These are phyloP conservation scores for Selaginella tamariscina DNA, from an alignment of 75 land plant species.

Conservation along the genomic window DNA sequence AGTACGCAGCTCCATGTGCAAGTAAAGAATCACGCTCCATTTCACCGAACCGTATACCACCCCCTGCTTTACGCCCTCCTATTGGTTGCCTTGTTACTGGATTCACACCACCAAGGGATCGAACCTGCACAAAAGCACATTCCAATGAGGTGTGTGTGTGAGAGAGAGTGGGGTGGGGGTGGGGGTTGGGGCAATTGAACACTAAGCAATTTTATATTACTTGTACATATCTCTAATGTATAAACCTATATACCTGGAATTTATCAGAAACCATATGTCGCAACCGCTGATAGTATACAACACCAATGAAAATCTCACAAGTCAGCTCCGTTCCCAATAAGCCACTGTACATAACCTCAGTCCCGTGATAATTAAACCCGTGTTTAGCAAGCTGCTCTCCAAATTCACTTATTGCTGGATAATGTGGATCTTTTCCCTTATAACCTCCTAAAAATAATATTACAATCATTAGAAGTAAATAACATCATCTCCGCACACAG, in stretches of 20 bases:
- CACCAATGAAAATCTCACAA: slow-evolving; percentile 89
- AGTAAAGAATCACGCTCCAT: slow-evolving; percentile 96
- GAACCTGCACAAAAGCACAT: slow-evolving; percentile 43
- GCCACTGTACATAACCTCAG: slow-evolving; percentile 92
- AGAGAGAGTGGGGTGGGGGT: too few relatives aligned
- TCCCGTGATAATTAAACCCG: slow-evolving; percentile 90
- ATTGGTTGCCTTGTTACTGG: slow-evolving; percentile 86
- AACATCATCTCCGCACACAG: too few relatives aligned
- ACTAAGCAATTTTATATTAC: too few relatives aligned
- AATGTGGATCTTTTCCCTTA: slow-evolving; percentile 18
- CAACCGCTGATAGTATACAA: slow-evolving; percentile 92
- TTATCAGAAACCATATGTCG: slow-evolving; percentile 99
- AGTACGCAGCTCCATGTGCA: slow-evolving; percentile 94
- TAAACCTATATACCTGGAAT: slow-evolving; percentile 53
- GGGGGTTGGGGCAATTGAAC: too few relatives aligned
- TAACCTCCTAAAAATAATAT: too few relatives aligned
- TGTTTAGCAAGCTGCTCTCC: slow-evolving; percentile 39
- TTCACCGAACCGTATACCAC: slow-evolving; percentile 96
- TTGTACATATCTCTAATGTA: too few relatives aligned
- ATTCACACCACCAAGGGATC: slow-evolving; percentile 75
- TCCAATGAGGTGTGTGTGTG: too few relatives aligned
- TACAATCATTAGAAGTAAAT: too few relatives aligned
- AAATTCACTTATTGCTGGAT: slow-evolving; percentile 52
- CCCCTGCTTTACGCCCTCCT: slow-evolving; percentile 84
- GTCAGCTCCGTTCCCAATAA: slow-evolving; percentile 73